phyloP scores from a whole-genome alignment of 176 grass and related monocot species.

The bread wheat (Triticum aestivum) region DNA sequence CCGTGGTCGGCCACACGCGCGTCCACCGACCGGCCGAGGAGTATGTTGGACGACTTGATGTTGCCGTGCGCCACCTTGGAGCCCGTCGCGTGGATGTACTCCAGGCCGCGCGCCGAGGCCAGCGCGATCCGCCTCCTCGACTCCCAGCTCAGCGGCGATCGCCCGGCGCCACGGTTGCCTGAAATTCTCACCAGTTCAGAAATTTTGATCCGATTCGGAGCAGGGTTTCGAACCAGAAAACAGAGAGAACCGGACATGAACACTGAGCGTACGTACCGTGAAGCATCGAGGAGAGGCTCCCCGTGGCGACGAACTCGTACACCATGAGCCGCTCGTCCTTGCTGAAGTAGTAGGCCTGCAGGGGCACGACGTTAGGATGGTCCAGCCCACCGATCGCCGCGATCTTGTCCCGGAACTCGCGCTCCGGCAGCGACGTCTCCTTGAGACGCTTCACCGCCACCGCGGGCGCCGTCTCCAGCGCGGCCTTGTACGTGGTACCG shows the following conservation, averaged over 20 bases:
- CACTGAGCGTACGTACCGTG: slow-evolving; percentile 59
- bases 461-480: slow-evolving; percentile 48
- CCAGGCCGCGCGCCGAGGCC: slow-evolving; percentile 58
- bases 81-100: slow-evolving; percentile 83
- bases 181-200: neutral
- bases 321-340: slow-evolving; percentile 86
- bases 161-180: slow-evolving; percentile 65
- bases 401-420: slow-evolving; percentile 75
- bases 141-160: slow-evolving; percentile 63
- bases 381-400: slow-evolving; percentile 56
- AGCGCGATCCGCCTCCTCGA: slow-evolving; percentile 55
- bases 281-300: slow-evolving; percentile 74
- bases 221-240: neutral
- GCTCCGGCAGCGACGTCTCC: slow-evolving; percentile 59
- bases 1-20: slow-evolving; percentile 72
- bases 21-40: slow-evolving; percentile 48
- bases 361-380: slow-evolving; percentile 69
- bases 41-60: slow-evolving; percentile 77
- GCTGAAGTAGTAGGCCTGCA: slow-evolving; percentile 75
- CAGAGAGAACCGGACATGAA: neutral
- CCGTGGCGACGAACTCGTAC: slow-evolving; percentile 66
- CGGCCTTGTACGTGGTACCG: slow-evolving; percentile 86
- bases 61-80: slow-evolving; percentile 62
- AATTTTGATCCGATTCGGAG: neutral
- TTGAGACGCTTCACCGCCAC: slow-evolving; percentile 74